phyloP scores from a whole-genome alignment of 192 early-diverging fungal genomes.

The Allomyces javanicus region DNA sequence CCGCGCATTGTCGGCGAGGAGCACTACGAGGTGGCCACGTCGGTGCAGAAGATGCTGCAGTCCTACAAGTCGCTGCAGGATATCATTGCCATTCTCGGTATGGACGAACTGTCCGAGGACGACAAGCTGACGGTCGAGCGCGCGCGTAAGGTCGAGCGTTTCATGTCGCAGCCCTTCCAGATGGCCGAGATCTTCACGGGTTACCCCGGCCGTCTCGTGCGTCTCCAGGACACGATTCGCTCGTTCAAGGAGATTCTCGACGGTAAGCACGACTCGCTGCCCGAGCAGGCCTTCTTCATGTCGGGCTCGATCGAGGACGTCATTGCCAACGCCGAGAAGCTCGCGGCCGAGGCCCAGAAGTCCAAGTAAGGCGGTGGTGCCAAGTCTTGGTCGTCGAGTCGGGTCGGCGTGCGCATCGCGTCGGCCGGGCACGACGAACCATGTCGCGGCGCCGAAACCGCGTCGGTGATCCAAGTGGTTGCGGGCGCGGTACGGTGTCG shows the following conservation, averaged over 20 bases:
- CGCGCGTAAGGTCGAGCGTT: conserved; percentile 98
- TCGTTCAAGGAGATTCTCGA: conserved; percentile 94
- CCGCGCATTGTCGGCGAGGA: conserved; percentile 87
- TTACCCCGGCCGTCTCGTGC: conserved; percentile 85
- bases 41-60: conserved; percentile 89
- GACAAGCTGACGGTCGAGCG: conserved; percentile 97
- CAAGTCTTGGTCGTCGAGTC: no score
- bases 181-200: conserved; percentile 95
- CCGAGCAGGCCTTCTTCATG: conserved; percentile 97
- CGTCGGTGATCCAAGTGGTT: no score
- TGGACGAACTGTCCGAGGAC: conserved; percentile 97
- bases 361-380: background rate
- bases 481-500: no score
- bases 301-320: conserved; percentile 91
- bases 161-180: conserved; percentile 97
- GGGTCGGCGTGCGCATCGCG: no score
- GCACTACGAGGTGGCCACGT: conserved; percentile 86
- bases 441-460: no score
- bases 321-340: conserved; percentile 54
- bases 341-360: background rate
- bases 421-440: no score
- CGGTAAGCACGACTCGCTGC: conserved; percentile 87
- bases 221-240: conserved; percentile 78
- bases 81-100: conserved; percentile 98
- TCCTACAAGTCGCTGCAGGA: conserved; percentile 98